phyloP scores from a whole-genome alignment of 176 grass and related monocot species.

The Hyparrhenia diplandra region DNA sequence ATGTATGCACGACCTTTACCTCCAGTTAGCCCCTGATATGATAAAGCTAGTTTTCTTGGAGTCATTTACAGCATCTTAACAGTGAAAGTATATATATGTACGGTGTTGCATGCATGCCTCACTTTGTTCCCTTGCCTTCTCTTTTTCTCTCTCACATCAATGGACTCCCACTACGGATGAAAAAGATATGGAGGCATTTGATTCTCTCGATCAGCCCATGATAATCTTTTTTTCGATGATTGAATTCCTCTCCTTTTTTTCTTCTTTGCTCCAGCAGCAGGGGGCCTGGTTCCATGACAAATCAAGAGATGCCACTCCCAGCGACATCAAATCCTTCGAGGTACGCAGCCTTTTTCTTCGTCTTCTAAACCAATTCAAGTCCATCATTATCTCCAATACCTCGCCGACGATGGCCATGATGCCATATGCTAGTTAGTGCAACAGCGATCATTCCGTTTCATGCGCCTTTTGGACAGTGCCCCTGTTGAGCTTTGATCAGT shows the following conservation, averaged over 20 bases:
- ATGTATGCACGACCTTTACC: background rate
- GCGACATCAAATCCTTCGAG: constrained; percentile 68
- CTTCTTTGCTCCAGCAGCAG: constrained; percentile 47
- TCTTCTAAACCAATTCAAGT: background rate
- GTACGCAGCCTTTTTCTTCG: constrained; percentile 19
- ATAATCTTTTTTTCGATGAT: constrained; percentile 35
- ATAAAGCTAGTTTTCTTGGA: constrained; percentile 61
- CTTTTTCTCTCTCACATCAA: constrained; percentile 30
- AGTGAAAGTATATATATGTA: constrained; percentile 64
- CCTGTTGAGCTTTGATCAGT: constrained; percentile 11
- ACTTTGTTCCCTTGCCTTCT: constrained; percentile 34
- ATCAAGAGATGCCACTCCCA: constrained; percentile 62
- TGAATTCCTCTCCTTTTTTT: constrained; percentile 16
- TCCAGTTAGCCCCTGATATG: constrained; percentile 14
- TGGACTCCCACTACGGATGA: constrained; percentile 71
- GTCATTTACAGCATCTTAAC: constrained; percentile 66
- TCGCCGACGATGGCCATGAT: constrained; percentile 25
- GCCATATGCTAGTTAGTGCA: constrained; percentile 40
- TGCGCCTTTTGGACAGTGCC: constrained; percentile 22
- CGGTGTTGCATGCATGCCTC: constrained; percentile 30
- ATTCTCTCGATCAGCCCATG: constrained; percentile 49
- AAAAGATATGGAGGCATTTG: constrained; percentile 53
- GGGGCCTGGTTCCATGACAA: constrained; percentile 70
- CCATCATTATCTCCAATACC: constrained; percentile 61
- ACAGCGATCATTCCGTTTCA: constrained; percentile 31